These are phyloP conservation scores for Hirsutella minnesotensis DNA, from an alignment of 2,329 filamentous ascomycete genomes.

Conservation along the genomic window DNA sequence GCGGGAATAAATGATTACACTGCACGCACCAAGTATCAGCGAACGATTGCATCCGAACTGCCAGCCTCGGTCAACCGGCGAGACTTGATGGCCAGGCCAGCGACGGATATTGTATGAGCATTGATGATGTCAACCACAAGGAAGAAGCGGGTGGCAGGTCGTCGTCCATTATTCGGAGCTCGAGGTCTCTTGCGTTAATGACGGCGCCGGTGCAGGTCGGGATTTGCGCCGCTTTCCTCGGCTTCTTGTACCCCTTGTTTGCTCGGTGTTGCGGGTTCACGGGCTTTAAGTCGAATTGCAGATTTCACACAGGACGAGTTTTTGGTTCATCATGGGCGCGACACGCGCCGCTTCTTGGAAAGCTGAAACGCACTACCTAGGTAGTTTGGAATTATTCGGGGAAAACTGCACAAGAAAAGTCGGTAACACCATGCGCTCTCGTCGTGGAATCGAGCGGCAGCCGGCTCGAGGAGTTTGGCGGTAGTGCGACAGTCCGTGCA, in stretches of 20 bases:
- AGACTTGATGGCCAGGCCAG: conserved; percentile 7
- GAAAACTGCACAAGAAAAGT: too few species aligned
- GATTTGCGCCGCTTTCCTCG: too few species aligned
- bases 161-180: background rate
- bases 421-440: too few species aligned
- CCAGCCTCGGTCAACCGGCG: conserved; percentile 8
- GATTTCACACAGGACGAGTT: too few species aligned
- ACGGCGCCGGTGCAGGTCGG: too few species aligned
- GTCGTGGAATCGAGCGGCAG: too few species aligned
- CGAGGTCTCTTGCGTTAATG: background rate
- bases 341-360: conserved; percentile 7
- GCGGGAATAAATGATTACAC: conserved; percentile 52
- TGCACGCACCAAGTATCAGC: conserved; percentile 1
- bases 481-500: too few species aligned
- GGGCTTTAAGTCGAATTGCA: background rate
- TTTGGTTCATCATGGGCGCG: too few species aligned
- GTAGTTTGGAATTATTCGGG: too few species aligned
- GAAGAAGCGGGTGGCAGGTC: background rate
- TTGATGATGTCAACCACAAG: conserved; percentile 12
- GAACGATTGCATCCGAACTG: conserved; percentile 12
- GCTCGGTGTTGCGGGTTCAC: background rate
- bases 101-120: conserved; percentile 10
- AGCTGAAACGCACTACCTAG: background rate
- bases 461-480: too few species aligned
- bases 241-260: background rate